A percentile compares a stretch with the other conserved stretches of the same genome.
Evolutionary conservation across 306 rosid species (phyloP).

Genomic region (Prunus armeniaca): DNA sequence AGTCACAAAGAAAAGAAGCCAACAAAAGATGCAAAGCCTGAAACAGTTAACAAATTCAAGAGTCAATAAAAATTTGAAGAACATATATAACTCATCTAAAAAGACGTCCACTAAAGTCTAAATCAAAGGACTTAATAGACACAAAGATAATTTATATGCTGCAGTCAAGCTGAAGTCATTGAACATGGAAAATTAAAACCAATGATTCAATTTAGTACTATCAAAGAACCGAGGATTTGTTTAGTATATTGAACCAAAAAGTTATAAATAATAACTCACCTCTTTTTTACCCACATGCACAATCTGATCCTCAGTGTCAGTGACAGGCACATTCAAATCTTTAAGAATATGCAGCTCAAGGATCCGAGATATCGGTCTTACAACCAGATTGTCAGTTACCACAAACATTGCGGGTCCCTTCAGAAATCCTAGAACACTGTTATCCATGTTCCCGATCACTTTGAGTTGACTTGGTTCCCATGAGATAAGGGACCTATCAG

Average conservation of each 20-base stretch:
- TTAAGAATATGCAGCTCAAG: conserved; percentile 1
- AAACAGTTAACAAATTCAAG: neutral
- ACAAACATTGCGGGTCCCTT: neutral
- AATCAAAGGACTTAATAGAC: no score
- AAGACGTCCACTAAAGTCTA: no score
- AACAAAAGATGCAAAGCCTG: neutral
- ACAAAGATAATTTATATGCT: no score
- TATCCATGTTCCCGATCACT: neutral
- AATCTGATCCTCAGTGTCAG: conserved; percentile 4
- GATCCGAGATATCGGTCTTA: neutral
- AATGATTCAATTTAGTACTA: no score
- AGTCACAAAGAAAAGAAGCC: neutral
- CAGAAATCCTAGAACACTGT: neutral
- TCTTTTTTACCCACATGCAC: conserved; percentile 6
- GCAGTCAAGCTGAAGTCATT: no score
- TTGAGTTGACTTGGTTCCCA: neutral
- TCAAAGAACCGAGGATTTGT: no score
- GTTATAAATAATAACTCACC: neutral
- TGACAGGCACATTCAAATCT: conserved; percentile 4
- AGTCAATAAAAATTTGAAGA: neutral
- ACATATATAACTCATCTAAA: no score
- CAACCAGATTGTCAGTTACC: conserved; percentile 9
- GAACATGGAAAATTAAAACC: no score
- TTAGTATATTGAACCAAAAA: neutral
- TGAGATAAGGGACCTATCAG: neutral